Conservation (phyloP, 2,329 filamentous ascomycete species). For the Ceratocystis papillata region DNA sequence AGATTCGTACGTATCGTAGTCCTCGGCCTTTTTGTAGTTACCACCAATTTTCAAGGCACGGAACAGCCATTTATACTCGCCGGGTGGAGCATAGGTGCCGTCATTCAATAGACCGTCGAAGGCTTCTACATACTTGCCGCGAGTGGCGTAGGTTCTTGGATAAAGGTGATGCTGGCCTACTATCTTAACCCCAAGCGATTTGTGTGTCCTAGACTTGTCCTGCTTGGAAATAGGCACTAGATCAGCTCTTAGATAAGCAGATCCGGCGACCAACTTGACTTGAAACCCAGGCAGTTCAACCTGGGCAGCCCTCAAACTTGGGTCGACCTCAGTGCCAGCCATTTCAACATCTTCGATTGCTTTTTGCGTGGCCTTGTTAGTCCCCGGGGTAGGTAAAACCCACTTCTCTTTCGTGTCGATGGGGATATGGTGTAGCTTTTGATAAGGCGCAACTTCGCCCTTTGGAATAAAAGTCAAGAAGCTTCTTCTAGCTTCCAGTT, state of each 20-base stretch:
- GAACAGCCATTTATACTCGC: slow-evolving; percentile 41
- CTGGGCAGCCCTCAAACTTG: slow-evolving; percentile 5
- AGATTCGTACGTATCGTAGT: slow-evolving; percentile 40
- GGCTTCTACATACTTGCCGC: slow-evolving; percentile 27
- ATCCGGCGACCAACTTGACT: slow-evolving; percentile 34
- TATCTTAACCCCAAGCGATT: slow-evolving; percentile 34
- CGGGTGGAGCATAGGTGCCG: slow-evolving; percentile 39
- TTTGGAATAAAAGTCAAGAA: slow-evolving; percentile 30
- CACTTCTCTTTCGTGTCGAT: slow-evolving; percentile 31
- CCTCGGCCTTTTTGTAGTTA: slow-evolving; percentile 34
- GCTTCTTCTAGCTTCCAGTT: slow-evolving; percentile 30
- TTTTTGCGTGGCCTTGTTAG: slow-evolving; percentile 14
- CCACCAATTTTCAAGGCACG: slow-evolving; percentile 44
- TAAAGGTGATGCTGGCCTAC: slow-evolving; percentile 37
- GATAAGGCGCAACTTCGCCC: slow-evolving; percentile 25
- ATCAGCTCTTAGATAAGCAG: slow-evolving; percentile 33
- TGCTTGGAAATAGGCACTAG: slow-evolving; percentile 26
- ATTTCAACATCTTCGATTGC: slow-evolving; percentile 25
- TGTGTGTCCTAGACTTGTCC: slow-evolving; percentile 23
- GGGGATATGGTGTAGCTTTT: slow-evolving; percentile 28
- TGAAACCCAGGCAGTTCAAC: slow-evolving; percentile 32
- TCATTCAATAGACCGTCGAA: slow-evolving; percentile 42
- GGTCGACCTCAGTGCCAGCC: slow-evolving; percentile 27
- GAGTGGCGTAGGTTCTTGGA: slow-evolving; percentile 30
- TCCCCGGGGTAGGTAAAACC: slow-evolving; percentile 19